These are phyloP conservation scores for Leptoxyphium fumago DNA, from an alignment of 2,329 filamentous ascomycete genomes.

Conservation along the genomic window DNA sequence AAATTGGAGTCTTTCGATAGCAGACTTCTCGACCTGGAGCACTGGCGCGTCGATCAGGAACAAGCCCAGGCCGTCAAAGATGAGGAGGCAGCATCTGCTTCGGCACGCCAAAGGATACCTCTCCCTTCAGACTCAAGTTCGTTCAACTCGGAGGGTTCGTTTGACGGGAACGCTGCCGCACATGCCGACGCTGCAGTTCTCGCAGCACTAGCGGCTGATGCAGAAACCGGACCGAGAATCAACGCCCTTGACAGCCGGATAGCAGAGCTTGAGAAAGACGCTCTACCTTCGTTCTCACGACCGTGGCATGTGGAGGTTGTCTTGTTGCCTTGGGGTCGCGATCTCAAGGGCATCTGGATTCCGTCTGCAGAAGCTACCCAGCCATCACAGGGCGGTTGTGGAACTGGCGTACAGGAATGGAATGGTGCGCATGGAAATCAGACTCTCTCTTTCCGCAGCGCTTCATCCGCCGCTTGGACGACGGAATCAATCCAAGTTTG, in stretches of 20 bases:
- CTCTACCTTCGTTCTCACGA: slow-evolving; percentile 44
- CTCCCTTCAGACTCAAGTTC: slow-evolving; percentile 22
- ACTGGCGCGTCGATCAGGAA: slow-evolving; percentile 20
- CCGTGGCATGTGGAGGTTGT: slow-evolving; percentile 68
- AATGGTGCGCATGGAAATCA: slow-evolving; percentile 20
- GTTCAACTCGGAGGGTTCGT: slow-evolving; percentile 25
- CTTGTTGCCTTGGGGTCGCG: slow-evolving; percentile 51
- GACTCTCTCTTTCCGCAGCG: slow-evolving; percentile 13
- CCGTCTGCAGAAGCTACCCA: slow-evolving; percentile 24
- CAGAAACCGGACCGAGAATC: slow-evolving; percentile 29
- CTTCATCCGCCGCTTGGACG: slow-evolving; percentile 33
- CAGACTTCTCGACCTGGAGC: slow-evolving; percentile 55
- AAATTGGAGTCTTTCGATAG: slow-evolving; percentile 52
- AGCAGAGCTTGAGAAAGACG: slow-evolving; percentile 40
- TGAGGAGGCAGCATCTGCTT: slow-evolving; percentile 16
- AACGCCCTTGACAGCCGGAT: slow-evolving; percentile 34
- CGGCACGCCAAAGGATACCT: slow-evolving; percentile 16
- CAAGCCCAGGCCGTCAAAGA: slow-evolving; percentile 24
- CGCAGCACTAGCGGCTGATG: slow-evolving; percentile 18
- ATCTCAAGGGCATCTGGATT: slow-evolving; percentile 40
- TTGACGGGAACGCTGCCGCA: slow-evolving; percentile 20
- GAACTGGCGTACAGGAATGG: slow-evolving; percentile 33
- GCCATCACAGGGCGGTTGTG: slow-evolving; percentile 21
- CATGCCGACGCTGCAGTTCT: slow-evolving; percentile 20
- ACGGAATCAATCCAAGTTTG: slow-evolving; percentile 34